These are phyloP conservation scores for Groenewaldozyma auringiensis DNA, from an alignment of 1,139 yeast species.

Conservation along the genomic window DNA sequence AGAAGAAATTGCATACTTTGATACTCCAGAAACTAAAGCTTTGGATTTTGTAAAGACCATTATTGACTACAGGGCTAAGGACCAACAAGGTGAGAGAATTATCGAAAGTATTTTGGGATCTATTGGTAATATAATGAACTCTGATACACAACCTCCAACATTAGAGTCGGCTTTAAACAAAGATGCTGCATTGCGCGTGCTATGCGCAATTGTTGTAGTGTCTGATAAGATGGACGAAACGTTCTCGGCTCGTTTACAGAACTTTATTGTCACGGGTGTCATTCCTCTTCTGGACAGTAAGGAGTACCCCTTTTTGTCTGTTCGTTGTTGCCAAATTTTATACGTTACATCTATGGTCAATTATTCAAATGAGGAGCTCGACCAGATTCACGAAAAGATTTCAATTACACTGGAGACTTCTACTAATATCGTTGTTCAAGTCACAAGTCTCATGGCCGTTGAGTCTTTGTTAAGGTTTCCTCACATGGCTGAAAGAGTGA, in stretches of 20 bases:
- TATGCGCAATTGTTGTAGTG: not conserved
- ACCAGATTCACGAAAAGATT: not conserved
- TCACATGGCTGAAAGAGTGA: not conserved
- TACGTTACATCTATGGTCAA: not conserved
- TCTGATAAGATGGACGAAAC: not conserved
- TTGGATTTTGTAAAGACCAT: not conserved
- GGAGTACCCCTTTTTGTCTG: not conserved
- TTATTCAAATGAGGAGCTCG: not conserved
- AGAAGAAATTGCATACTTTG: not conserved
- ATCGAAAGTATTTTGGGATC: not conserved
- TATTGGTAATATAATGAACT: not conserved
- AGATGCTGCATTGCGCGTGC: not conserved
- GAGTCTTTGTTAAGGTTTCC: not conserved
- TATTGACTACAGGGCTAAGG: not conserved
- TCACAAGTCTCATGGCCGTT: constrained; percentile 1
- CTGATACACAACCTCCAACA: not conserved
- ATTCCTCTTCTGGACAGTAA: not conserved
- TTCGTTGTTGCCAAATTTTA: not conserved
- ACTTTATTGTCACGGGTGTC: not conserved
- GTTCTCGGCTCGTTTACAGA: not conserved
- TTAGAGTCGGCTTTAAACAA: not conserved
- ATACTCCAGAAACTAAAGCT: not conserved
- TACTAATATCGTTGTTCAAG: not conserved
- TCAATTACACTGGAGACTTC: not conserved
- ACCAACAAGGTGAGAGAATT: not conserved